A percentile compares a stretch with the other conserved stretches of the same genome.
phyloP scores from a whole-genome alignment of 108 stramenopile species.

The Asterionellopsis glacialis region DNA sequence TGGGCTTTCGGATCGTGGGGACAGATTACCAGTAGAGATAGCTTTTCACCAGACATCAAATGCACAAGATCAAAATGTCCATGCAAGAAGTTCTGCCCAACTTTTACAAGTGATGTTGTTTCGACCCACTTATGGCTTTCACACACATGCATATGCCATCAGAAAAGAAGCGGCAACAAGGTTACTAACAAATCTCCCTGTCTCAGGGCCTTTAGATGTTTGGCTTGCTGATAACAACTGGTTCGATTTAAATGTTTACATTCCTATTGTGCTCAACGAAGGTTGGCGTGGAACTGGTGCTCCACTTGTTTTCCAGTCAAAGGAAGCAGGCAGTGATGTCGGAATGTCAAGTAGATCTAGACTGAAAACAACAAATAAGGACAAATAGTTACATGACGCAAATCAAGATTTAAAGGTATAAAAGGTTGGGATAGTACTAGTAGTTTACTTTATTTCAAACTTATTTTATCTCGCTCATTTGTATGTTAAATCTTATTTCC shows the following conservation, averaged over 20 bases:
- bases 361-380: no score
- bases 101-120: constrained; percentile 9
- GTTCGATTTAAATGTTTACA: constrained; percentile 37
- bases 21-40: constrained; percentile 2
- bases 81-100: neutral
- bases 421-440: no score
- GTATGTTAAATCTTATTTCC: no score
- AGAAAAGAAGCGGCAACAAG: constrained; percentile 11
- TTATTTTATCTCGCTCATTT: no score
- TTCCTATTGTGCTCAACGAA: constrained; percentile 25
- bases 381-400: no score
- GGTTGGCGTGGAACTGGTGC: constrained; percentile 13
- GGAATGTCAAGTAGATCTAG: no score
- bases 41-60: neutral
- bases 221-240: constrained; percentile 53
- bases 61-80: neutral
- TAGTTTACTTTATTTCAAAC: no score
- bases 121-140: constrained; percentile 42
- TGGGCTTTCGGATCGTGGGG: constrained; percentile 44
- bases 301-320: no score
- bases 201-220: constrained; percentile 40
- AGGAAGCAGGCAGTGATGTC: no score
- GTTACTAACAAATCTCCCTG: constrained; percentile 26
- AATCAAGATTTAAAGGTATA: no score
- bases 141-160: constrained; percentile 48